phyloP scores from a whole-genome alignment of 208 protist genomes.

The Naegleria gruberi region DNA sequence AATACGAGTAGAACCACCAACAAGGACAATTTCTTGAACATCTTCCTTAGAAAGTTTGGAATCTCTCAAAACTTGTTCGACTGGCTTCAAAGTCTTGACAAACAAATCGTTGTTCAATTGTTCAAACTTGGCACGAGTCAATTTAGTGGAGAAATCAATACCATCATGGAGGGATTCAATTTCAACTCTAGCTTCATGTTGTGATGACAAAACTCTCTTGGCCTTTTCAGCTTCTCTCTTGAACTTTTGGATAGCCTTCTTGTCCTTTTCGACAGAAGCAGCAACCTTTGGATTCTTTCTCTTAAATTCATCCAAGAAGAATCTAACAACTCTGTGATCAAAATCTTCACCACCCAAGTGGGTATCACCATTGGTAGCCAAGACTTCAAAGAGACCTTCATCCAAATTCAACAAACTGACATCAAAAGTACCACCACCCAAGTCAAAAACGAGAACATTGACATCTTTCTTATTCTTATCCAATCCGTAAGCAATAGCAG shows the following conservation, averaged over 20 bases:
- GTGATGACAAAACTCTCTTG: constrained; percentile 78
- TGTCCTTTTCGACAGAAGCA: neutral
- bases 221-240: constrained; percentile 76
- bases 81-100: constrained; percentile 73
- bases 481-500: constrained; percentile 88
- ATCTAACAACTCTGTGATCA: constrained; percentile 75
- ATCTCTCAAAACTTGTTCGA: constrained; percentile 79
- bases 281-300: constrained; percentile 60
- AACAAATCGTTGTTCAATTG: constrained; percentile 89
- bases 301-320: constrained; percentile 80
- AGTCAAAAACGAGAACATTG: constrained; percentile 89
- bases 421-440: constrained; percentile 93
- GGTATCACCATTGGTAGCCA: constrained; percentile 83
- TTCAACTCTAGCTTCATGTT: constrained; percentile 64
- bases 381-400: constrained; percentile 81
- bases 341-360: constrained; percentile 92
- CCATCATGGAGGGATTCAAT: constrained; percentile 79
- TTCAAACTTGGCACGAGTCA: constrained; percentile 82
- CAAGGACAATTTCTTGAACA: constrained; percentile 87
- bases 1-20: constrained; percentile 87
- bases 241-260: constrained; percentile 53
- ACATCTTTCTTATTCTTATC: constrained; percentile 64
- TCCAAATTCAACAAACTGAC: constrained; percentile 80
- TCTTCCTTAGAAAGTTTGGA: constrained; percentile 73
- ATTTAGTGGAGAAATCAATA: constrained; percentile 71